Evolutionary conservation across 345 rosid genomes (phyloP).

Genomic region (Euphorbia peplus): DNA sequence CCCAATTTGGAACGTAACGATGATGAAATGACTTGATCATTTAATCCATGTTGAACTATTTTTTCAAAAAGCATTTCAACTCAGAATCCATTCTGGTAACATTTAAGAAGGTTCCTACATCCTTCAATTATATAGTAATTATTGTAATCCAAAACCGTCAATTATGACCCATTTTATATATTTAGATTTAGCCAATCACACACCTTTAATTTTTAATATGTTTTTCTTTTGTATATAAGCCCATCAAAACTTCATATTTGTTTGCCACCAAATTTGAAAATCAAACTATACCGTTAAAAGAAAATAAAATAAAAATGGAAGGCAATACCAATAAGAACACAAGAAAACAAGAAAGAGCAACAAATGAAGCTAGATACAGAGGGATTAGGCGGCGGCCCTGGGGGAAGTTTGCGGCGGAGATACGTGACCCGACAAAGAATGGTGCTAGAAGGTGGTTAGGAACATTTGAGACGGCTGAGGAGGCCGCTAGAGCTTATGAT

Average conservation of each 20-base stretch:
- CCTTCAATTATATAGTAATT: not conserved
- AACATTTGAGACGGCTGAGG: constrained; percentile 26
- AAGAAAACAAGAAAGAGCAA: constrained; percentile 4
- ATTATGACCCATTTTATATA: constrained; percentile 6
- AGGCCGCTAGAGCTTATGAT: constrained; percentile 31
- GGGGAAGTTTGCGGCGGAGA: constrained; percentile 86
- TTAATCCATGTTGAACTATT: not conserved
- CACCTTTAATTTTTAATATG: not conserved
- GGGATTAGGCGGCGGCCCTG: constrained; percentile 74
- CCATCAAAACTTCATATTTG: not conserved
- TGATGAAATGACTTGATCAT: not conserved
- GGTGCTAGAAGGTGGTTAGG: constrained; percentile 69
- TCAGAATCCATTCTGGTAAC: not conserved
- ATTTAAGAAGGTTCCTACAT: constrained; percentile 4
- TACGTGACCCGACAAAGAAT: constrained; percentile 66
- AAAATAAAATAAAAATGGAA: constrained; percentile 19
- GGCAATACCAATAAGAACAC: constrained; percentile 2
- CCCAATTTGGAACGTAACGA: not conserved
- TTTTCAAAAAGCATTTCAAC: not conserved
- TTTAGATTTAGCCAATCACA: not conserved
- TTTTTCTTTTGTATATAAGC: not conserved
- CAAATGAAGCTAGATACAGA: constrained; percentile 46
- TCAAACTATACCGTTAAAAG: not conserved
- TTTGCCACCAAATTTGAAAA: constrained; percentile 19
- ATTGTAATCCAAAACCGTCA: constrained; percentile 12